Evolutionary conservation across 1,284 basidiomycete species (phyloP).

Genomic region (Leccinum subrobustum): DNA sequence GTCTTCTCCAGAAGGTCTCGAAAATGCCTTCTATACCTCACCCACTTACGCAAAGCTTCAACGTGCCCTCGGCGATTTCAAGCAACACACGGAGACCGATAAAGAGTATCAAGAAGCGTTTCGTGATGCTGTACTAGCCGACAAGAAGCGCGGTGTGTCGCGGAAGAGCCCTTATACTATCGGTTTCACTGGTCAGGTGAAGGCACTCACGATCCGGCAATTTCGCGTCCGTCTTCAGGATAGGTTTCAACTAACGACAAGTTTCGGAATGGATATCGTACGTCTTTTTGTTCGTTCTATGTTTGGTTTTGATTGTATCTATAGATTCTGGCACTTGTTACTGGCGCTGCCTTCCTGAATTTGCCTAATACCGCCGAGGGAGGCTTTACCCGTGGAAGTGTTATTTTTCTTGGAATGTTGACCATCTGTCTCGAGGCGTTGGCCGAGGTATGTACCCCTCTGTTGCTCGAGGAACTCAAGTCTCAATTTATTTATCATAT

Average conservation of each 20-base stretch:
- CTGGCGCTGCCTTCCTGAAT: conserved; percentile 76
- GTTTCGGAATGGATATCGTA: conserved; percentile 57
- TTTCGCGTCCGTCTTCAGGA: conserved; percentile 80
- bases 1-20: conserved; percentile 70
- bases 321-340: conserved; percentile 61
- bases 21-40: conserved; percentile 64
- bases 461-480: neutral
- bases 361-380: conserved; percentile 74
- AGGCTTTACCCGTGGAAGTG: conserved; percentile 85
- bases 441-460: conserved; percentile 53
- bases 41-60: conserved; percentile 48
- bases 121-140: conserved; percentile 69
- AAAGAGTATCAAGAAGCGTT: conserved; percentile 74
- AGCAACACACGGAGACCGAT: conserved; percentile 59
- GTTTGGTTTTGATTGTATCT: conserved; percentile 1
- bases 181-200: conserved; percentile 73
- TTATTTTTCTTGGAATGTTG: conserved; percentile 75
- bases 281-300: conserved; percentile 16
- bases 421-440: conserved; percentile 79
- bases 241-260: conserved; percentile 77
- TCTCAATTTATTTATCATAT: neutral
- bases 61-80: conserved; percentile 62
- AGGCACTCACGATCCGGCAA: conserved; percentile 71
- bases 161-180: conserved; percentile 88
- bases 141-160: conserved; percentile 83